Conservation (phyloP, 2,329 filamentous ascomycete genomes). For the Cyanodermella asteris region DNA sequence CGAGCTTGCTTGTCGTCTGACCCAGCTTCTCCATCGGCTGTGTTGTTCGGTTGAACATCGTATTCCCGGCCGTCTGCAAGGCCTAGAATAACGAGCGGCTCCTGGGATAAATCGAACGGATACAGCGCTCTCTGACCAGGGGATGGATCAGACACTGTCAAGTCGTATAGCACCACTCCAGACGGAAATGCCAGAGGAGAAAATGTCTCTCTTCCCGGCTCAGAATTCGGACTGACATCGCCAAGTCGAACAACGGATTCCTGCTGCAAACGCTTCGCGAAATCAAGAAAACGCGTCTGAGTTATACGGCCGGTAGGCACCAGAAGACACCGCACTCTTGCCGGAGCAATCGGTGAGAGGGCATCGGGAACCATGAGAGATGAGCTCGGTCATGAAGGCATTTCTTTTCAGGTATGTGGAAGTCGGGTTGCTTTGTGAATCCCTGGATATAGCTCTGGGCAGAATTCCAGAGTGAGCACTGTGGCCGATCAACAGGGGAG, state of each 20-base stretch:
- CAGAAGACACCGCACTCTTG: conserved; percentile 70
- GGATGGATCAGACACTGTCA: conserved; percentile 60
- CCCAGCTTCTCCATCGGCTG: conserved; percentile 25
- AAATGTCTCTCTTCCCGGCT: conserved; percentile 70
- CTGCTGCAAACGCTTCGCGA: conserved; percentile 53
- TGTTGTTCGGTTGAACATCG: conserved; percentile 30
- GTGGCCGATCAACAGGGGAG: too few relatives aligned
- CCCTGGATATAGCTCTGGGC: too few relatives aligned
- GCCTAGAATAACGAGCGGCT: conserved; percentile 64
- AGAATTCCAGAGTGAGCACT: too few relatives aligned
- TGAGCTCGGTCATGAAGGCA: conserved; percentile 22
- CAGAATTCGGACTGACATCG: conserved; percentile 66
- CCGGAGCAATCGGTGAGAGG: conserved; percentile 75
- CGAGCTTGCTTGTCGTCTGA: neutral
- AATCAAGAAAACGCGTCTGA: conserved; percentile 54
- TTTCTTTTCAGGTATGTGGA: too few relatives aligned
- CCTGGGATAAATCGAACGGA: conserved; percentile 77
- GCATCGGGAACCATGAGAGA: conserved; percentile 71
- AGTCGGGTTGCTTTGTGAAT: too few relatives aligned
- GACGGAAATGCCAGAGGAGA: conserved; percentile 72
- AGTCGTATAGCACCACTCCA: conserved; percentile 71
- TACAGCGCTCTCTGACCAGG: conserved; percentile 57
- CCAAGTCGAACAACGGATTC: conserved; percentile 67
- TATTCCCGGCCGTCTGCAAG: conserved; percentile 64
- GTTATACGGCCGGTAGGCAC: conserved; percentile 75